Evolutionary conservation across 2,329 filamentous ascomycete genomes (phyloP), one percentile per base, ranked within the genome.

Genomic region (Chaetomium olivaceum): DNA sequence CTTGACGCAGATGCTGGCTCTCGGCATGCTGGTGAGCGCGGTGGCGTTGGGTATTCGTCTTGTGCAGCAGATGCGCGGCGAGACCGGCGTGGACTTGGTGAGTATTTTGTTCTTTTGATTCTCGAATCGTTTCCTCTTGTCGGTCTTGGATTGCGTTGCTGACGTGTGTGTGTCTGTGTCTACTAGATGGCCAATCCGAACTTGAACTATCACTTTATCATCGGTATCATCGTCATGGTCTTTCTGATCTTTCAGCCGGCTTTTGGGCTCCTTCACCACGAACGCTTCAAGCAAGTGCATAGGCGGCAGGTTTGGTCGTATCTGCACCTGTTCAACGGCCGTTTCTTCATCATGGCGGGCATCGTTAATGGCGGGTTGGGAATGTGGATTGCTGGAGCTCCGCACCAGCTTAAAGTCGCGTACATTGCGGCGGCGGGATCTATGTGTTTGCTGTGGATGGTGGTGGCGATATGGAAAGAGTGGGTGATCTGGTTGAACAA

Each of bases 281-380:
- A 70, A 2, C 70, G 73, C n/a, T 83, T 80, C 75, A 80, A 79
- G 68, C 68, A 69, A 21, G 67, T 77, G 4, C 66, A 70, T 25
- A 73, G 75, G 3, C 79, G 81, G 54, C 79, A 78, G 48, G 51
- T 75, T 23, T 80, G 76, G 76, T 81, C 80, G 0, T 69, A 80
- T 70, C 68, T 78, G 16, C 82, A 84, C 65, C 71, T 83, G 8
- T 79, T 80, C 76, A 74, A 79, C 68, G 80, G 82, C 23, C 78
- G 81, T 9, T 48, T 76, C 27, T 66, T 71, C 8, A 75, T 83
- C 43, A 74, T 77, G 0, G 73, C 81, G 2, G 81, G 81, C 29
- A 80, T 83, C 59, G 71, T 80, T 65, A 81, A 81, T 70, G 81
- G 80, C 3, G 80, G 77, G 0, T 73, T 83, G 0, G 81, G 81